Conservation (phyloP, 331 rosid species). For the Arachis monticola region DNA sequence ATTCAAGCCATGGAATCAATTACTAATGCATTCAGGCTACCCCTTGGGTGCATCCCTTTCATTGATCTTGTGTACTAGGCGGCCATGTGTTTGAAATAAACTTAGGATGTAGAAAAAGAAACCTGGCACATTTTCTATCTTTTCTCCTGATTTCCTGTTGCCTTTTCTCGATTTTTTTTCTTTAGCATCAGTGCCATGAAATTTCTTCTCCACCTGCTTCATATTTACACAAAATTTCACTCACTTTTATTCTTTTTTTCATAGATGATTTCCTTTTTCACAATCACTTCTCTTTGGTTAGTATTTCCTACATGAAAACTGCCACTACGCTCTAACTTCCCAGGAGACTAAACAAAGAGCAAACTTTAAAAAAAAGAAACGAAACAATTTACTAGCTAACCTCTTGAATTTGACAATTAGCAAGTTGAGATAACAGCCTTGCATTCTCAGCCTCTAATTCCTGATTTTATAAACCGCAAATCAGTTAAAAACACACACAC, state of each 20-base stretch:
- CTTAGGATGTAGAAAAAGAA: slow-evolving; percentile 3
- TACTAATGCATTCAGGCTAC: too few relatives aligned
- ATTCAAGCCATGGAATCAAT: too few relatives aligned
- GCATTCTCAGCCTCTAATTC: slow-evolving; percentile 77
- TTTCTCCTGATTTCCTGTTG: slow-evolving; percentile 39
- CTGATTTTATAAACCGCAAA: slow-evolving; percentile 44
- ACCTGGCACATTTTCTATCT: slow-evolving; percentile 61
- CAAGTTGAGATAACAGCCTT: slow-evolving; percentile 60
- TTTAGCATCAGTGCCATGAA: slow-evolving; percentile 39
- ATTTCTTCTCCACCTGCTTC: slow-evolving; percentile 58
- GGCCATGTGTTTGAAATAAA: not conserved
- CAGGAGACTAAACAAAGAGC: slow-evolving; percentile 13
- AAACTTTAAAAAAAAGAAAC: slow-evolving; percentile 3
- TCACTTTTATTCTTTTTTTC: not conserved
- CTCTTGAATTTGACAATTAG: slow-evolving; percentile 53
- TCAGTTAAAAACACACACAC: slow-evolving; percentile 18
- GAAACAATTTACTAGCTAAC: slow-evolving; percentile 45
- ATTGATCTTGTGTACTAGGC: not conserved
- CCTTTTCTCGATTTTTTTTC: slow-evolving; percentile 36
- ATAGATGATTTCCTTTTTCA: not conserved
- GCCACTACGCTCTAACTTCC: slow-evolving; percentile 6
- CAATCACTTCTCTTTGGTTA: not conserved
- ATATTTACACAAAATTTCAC: slow-evolving; percentile 37
- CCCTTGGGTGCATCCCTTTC: too few relatives aligned
- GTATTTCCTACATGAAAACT: slow-evolving; percentile 1